Evolutionary conservation across 2,329 filamentous ascomycete species (phyloP).

Genomic region (Sarocladium oryzae): DNA sequence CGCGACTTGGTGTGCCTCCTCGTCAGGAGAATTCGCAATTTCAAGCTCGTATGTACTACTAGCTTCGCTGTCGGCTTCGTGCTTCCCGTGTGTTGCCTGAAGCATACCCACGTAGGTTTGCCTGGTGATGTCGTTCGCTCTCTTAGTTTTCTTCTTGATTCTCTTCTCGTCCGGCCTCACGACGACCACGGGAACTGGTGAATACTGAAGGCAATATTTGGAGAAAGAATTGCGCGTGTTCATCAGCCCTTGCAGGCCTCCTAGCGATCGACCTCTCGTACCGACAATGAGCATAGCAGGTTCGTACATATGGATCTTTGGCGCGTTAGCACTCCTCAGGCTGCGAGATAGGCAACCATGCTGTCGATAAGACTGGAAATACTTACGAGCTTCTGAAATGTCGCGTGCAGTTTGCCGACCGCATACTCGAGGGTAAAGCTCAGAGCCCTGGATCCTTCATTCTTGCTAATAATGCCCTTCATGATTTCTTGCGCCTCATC

Average conservation of each 20-base stretch:
- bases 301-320: slow-evolving; percentile 82
- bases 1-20: slow-evolving; percentile 59
- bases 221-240: slow-evolving; percentile 76
- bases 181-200: slow-evolving; percentile 86
- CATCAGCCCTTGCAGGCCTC: slow-evolving; percentile 78
- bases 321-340: background rate
- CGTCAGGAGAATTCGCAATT: slow-evolving; percentile 47
- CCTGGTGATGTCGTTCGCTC: slow-evolving; percentile 67
- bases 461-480: slow-evolving; percentile 71
- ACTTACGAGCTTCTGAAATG: slow-evolving; percentile 82
- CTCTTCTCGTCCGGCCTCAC: slow-evolving; percentile 83
- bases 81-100: slow-evolving; percentile 50
- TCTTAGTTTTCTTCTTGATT: slow-evolving; percentile 83
- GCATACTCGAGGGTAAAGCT: slow-evolving; percentile 81
- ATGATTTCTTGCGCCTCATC: slow-evolving; percentile 70
- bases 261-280: slow-evolving; percentile 75
- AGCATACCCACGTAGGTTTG: slow-evolving; percentile 75
- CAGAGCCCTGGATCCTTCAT: slow-evolving; percentile 72
- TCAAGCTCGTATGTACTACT: slow-evolving; percentile 49
- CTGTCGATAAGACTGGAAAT: no score
- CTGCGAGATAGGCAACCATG: background rate
- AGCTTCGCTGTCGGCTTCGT: slow-evolving; percentile 51
- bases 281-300: slow-evolving; percentile 88
- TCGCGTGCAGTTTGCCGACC: slow-evolving; percentile 81
- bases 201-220: slow-evolving; percentile 92